Conservation (phyloP, 2,329 filamentous ascomycete genomes). For the Juglanconis sp. region DNA sequence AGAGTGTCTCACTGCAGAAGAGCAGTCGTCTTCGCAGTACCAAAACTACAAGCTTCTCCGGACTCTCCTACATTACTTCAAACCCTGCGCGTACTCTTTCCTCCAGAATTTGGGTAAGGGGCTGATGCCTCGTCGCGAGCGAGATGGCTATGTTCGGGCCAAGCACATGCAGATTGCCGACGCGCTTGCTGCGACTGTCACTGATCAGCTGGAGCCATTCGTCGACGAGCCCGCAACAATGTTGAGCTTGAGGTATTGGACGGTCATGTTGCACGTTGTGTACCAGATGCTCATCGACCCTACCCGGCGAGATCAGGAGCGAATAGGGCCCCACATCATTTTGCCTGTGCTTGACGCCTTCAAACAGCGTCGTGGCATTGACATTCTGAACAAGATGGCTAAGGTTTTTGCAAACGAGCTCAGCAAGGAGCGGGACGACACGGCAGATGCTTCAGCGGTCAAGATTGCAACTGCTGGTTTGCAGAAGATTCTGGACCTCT, state of each 20-base stretch:
- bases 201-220: slow-evolving; percentile 60
- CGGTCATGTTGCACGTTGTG: slow-evolving; percentile 74
- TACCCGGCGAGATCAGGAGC: slow-evolving; percentile 43
- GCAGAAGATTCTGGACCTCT: slow-evolving; percentile 82
- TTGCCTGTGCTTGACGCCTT: slow-evolving; percentile 84
- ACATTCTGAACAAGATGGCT: slow-evolving; percentile 69
- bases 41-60: slow-evolving; percentile 77
- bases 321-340: slow-evolving; percentile 51
- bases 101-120: slow-evolving; percentile 83
- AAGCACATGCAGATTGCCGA: slow-evolving; percentile 56
- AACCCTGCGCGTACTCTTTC: slow-evolving; percentile 77
- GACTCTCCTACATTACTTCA: slow-evolving; percentile 73
- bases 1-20: slow-evolving; percentile 20
- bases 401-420: slow-evolving; percentile 62
- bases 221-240: slow-evolving; percentile 49
- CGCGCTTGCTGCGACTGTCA: slow-evolving; percentile 67
- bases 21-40: slow-evolving; percentile 38
- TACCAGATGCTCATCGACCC: slow-evolving; percentile 76
- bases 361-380: slow-evolving; percentile 75
- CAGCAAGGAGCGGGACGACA: slow-evolving; percentile 33
- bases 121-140: slow-evolving; percentile 69
- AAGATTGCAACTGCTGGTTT: slow-evolving; percentile 58
- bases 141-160: slow-evolving; percentile 57
- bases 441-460: slow-evolving; percentile 40
- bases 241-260: slow-evolving; percentile 71